These are phyloP conservation scores for Apiospora hydei DNA, from an alignment of 2,329 filamentous ascomycete species.

Conservation along the genomic window DNA sequence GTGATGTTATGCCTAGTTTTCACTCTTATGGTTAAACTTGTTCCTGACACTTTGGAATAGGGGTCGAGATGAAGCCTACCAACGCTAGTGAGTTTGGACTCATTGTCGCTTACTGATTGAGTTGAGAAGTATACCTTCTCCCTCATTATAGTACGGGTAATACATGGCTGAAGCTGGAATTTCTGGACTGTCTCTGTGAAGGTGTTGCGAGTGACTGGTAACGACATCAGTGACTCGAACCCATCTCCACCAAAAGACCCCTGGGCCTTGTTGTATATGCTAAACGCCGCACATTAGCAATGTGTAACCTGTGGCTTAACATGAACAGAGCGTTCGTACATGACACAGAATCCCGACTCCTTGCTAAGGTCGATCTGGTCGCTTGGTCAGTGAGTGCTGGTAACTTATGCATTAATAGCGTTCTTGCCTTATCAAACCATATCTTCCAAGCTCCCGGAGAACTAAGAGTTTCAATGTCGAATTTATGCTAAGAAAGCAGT, in stretches of 20 bases:
- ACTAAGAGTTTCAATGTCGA: background rate
- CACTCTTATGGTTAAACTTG: background rate
- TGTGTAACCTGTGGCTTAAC: too few relatives aligned
- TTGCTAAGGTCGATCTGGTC: background rate
- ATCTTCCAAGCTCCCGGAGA: background rate
- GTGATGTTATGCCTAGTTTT: background rate
- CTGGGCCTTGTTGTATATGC: background rate
- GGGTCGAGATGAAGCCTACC: background rate
- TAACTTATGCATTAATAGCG: background rate
- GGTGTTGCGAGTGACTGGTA: background rate
- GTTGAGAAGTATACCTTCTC: background rate
- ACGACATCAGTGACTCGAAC: background rate
- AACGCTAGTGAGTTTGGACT: background rate
- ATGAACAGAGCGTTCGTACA: background rate
- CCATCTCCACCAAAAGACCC: background rate
- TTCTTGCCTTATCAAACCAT: background rate
- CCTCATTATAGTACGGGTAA: conserved; percentile 3
- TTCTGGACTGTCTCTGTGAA: background rate
- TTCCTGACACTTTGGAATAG: background rate
- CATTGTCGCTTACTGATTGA: background rate
- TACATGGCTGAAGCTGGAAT: background rate
- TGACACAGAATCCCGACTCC: background rate
- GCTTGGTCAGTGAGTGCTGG: background rate
- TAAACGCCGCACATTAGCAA: background rate
- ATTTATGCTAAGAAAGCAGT: background rate